A percentile compares a stretch with the other conserved stretches of the same genome.
phyloP scores from a whole-genome alignment of 345 rosid species.

The Sonneratia alba region DNA sequence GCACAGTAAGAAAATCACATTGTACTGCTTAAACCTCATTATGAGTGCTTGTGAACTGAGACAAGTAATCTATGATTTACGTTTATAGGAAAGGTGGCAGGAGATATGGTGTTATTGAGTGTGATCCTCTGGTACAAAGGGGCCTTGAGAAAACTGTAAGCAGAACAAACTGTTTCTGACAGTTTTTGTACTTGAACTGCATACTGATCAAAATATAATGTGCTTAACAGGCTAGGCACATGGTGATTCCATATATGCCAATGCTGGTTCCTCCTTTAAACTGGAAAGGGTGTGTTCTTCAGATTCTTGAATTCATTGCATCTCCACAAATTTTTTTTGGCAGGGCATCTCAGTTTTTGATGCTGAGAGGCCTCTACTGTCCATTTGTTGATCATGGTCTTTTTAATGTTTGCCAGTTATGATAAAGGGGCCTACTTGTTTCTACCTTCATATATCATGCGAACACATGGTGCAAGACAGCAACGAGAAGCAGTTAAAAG shows the following conservation, averaged over 20 bases:
- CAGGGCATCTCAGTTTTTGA: background rate
- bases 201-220: background rate
- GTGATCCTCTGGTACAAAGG: slow-evolving; percentile 67
- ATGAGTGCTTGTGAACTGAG: background rate
- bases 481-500: slow-evolving; percentile 54
- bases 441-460: slow-evolving; percentile 84
- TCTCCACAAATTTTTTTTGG: background rate
- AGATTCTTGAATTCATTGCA: slow-evolving; percentile 10
- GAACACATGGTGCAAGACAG: slow-evolving; percentile 85
- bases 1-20: slow-evolving; percentile 37
- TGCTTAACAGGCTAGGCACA: slow-evolving; percentile 77
- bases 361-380: background rate
- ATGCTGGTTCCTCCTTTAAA: slow-evolving; percentile 87
- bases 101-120: slow-evolving; percentile 92
- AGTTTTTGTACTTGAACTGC: background rate
- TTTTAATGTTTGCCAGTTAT: slow-evolving; percentile 46
- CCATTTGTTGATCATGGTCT: slow-evolving; percentile 5
- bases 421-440: slow-evolving; percentile 79
- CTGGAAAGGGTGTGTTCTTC: slow-evolving; percentile 81
- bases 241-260: slow-evolving; percentile 98
- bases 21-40: background rate
- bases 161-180: slow-evolving; percentile 2
- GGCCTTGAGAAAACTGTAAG: slow-evolving; percentile 94
- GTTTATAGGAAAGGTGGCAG: slow-evolving; percentile 55
- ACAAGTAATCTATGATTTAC: background rate